Evolutionary conservation across 345 rosid genomes (phyloP), one percentile per base, ranked within the genome.

Genomic region (Gossypium australe): DNA sequence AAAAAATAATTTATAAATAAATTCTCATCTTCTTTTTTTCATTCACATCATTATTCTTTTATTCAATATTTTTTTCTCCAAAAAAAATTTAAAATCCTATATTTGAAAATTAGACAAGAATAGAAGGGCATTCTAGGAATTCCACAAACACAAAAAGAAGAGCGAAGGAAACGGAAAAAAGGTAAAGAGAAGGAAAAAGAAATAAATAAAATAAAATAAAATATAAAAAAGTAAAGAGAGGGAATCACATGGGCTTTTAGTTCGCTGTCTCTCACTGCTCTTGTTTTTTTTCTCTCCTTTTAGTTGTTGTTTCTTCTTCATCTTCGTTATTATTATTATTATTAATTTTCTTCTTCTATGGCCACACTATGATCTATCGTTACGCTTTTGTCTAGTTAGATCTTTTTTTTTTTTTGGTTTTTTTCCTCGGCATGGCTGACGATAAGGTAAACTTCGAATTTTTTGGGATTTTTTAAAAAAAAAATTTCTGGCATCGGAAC

Each of bases 351-450:
- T 78, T 34, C 57, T 34, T 52, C 62, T 43, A 34, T 64, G 38
- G 24, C 83, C 60, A 69, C 78, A 70, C 77, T 65, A 79, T 80
- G 84, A 86, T 78, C 82, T 75, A 45, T 77, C 61, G 73, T 77
- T 71, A 78, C 75, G 43, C 73, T 34, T 72, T 73, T 74, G 41
- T 70, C 71, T 64, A 62, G 56, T 69, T 73, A 70, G 52, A 73
- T 81, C 77, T 75, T 72, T 70, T 69, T 52, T 74, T 74, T 8
- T 49, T 41, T 18, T 48, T 53, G n/a, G 2, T 0, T 5, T 43
- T 61, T 67, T 25, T 67, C 25, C 73, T 73, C 78, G 71, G 80
- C 83, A 90, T 88, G 95, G 90, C 92, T 72, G 91, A 90, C 68
- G 91, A 90, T 78, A 90, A 87, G 92, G 95, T 90, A 85, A 47